These are phyloP conservation scores for Juglanconis sp. DNA, from an alignment of 2,329 filamentous ascomycete genomes.

Conservation along the genomic window DNA sequence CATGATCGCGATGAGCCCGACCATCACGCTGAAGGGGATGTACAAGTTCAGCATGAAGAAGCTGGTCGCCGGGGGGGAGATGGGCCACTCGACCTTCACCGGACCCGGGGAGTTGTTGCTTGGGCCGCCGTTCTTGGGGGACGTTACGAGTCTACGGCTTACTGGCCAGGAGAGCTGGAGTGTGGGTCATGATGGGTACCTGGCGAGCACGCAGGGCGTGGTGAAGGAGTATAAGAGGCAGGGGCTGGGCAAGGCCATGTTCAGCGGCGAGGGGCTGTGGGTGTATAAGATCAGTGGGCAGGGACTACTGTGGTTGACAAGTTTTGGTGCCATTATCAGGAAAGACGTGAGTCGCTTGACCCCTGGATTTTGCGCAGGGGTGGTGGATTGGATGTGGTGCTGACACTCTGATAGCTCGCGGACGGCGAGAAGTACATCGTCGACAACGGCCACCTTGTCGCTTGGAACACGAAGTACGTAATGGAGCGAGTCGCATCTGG, in stretches of 20 bases:
- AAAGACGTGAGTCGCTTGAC: slow-evolving; percentile 69
- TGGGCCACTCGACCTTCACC: slow-evolving; percentile 75
- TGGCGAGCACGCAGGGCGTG: slow-evolving; percentile 83
- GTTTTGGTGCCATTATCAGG: slow-evolving; percentile 89
- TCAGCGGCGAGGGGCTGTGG: slow-evolving; percentile 88
- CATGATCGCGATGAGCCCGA: slow-evolving; percentile 94
- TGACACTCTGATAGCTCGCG: slow-evolving; percentile 38
- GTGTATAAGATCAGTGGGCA: slow-evolving; percentile 81
- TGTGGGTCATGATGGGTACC: slow-evolving; percentile 80
- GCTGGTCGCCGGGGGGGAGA: slow-evolving; percentile 76
- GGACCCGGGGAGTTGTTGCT: slow-evolving; percentile 89
- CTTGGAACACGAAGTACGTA: slow-evolving; percentile 94
- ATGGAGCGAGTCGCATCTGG: slow-evolving; percentile 88
- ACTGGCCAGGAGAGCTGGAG: slow-evolving; percentile 73
- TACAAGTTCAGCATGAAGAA: slow-evolving; percentile 91
- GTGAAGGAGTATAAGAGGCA: slow-evolving; percentile 85
- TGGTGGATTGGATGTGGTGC: slow-evolving; percentile 13
- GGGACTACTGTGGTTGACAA: slow-evolving; percentile 85
- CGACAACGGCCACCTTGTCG: slow-evolving; percentile 89
- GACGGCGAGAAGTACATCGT: slow-evolving; percentile 85
- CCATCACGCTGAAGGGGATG: slow-evolving; percentile 76
- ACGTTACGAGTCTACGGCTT: slow-evolving; percentile 56
- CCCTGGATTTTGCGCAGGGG: background rate
- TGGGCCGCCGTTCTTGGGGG: slow-evolving; percentile 28
- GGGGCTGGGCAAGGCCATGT: slow-evolving; percentile 83